Evolutionary conservation across 805 yeast genomes (phyloP).

Genomic region (Pichia phayaonensis): DNA sequence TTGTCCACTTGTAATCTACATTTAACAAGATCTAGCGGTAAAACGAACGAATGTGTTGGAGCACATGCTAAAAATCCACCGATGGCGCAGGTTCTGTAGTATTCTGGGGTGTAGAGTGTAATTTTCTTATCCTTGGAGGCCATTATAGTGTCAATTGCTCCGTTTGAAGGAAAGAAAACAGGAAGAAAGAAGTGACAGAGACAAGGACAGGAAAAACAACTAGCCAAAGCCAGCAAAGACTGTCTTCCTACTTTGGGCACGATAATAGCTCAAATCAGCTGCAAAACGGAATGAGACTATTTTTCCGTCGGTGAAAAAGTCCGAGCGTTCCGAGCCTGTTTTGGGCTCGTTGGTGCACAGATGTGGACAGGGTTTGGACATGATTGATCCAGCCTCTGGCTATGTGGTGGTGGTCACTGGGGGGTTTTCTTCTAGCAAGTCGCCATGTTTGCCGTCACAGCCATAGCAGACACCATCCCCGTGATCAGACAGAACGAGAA

Average conservation of each 20-base stretch:
- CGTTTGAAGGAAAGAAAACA: no score
- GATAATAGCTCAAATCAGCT: neutral
- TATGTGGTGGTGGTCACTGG: neutral
- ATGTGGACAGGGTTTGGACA: neutral
- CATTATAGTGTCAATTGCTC: neutral
- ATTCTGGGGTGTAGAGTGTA: constrained; percentile 51
- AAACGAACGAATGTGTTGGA: constrained; percentile 89
- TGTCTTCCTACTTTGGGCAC: neutral
- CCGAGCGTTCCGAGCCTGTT: neutral
- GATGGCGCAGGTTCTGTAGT: constrained; percentile 63
- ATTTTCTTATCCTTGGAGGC: constrained; percentile 27
- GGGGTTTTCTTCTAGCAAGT: neutral
- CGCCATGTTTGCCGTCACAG: neutral
- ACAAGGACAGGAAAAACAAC: neutral
- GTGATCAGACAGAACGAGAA: constrained; percentile 70
- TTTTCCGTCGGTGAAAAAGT: neutral
- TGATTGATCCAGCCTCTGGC: neutral
- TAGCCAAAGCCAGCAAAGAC: neutral
- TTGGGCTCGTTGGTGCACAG: neutral
- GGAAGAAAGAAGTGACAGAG: no score
- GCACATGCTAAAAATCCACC: constrained; percentile 91
- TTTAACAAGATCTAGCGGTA: constrained; percentile 90
- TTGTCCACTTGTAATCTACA: constrained; percentile 88
- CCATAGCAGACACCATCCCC: neutral
- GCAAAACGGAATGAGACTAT: neutral